phyloP scores from a whole-genome alignment of 2,329 filamentous ascomycete genomes.

The Chaetothyriales sp. region DNA sequence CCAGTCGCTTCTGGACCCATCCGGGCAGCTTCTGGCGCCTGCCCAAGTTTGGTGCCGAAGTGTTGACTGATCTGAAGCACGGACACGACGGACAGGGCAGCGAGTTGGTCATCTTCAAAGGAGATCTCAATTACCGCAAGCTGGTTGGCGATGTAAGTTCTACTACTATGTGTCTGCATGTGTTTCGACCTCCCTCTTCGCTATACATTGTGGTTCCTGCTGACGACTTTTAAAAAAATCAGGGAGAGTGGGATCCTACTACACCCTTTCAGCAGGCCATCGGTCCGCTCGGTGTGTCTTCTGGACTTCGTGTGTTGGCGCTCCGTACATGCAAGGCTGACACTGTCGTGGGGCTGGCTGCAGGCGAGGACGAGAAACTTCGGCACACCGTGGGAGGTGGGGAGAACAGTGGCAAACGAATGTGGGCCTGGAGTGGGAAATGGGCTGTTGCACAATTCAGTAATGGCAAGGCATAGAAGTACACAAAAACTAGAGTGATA shows the following conservation, averaged over 20 bases:
- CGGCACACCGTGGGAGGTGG: conserved; percentile 54
- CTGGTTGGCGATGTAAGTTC: conserved; percentile 67
- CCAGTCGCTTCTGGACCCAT: conserved; percentile 85
- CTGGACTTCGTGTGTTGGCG: conserved; percentile 71
- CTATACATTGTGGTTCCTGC: background rate
- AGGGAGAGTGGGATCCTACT: conserved; percentile 71
- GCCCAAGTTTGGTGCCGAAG: conserved; percentile 50
- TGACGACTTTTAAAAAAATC: background rate
- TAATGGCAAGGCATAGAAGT: conserved; percentile 42
- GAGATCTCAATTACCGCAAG: conserved; percentile 93
- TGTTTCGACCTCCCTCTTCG: conserved; percentile 3
- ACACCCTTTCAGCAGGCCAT: conserved; percentile 77
- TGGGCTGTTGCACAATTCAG: conserved; percentile 90
- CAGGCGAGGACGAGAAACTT: conserved; percentile 72
- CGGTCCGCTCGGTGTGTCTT: conserved; percentile 63
- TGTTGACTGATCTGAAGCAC: conserved; percentile 65
- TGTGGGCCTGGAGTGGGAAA: conserved; percentile 93
- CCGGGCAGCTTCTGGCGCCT: conserved; percentile 80
- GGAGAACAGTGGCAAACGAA: conserved; percentile 54
- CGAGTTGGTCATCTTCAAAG: conserved; percentile 91
- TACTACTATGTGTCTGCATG: background rate
- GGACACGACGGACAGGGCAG: conserved; percentile 27
- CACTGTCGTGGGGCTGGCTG: conserved; percentile 74
- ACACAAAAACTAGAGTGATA: background rate
- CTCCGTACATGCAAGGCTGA: conserved; percentile 94